These are phyloP conservation scores for Ballota nigra DNA, from an alignment of 257 asterid species.

Conservation along the genomic window DNA sequence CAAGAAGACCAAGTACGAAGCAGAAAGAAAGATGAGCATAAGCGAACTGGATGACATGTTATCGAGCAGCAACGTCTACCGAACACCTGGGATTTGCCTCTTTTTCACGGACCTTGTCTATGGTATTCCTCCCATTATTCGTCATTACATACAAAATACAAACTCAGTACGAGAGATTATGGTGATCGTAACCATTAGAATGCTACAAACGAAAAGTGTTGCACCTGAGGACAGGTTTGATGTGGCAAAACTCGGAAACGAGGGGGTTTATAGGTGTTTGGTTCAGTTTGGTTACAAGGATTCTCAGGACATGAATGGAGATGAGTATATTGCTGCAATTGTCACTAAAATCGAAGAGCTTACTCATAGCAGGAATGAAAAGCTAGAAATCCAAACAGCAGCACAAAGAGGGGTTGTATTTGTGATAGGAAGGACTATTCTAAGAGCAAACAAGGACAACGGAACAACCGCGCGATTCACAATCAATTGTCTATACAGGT, in stretches of 20 bases:
- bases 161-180: conserved; percentile 42
- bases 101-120: conserved; percentile 54
- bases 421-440: conserved; percentile 46
- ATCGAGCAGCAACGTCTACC: conserved; percentile 25
- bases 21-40: conserved; percentile 46
- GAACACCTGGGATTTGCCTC: conserved; percentile 58
- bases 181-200: conserved; percentile 50
- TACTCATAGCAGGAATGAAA: conserved; percentile 26
- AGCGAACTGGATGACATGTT: conserved; percentile 42
- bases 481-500: conserved; percentile 47
- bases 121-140: conserved; percentile 72
- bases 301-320: conserved; percentile 39
- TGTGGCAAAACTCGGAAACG: conserved; percentile 41
- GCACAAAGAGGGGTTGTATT: conserved; percentile 33
- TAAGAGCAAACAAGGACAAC: conserved; percentile 32
- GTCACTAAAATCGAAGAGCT: conserved; percentile 28
- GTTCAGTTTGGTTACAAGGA: conserved; percentile 59
- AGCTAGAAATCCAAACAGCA: conserved; percentile 31
- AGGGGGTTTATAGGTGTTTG: conserved; percentile 52
- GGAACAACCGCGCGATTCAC: conserved; percentile 37
- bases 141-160: conserved; percentile 50
- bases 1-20: conserved; percentile 48
- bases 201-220: conserved; percentile 43
- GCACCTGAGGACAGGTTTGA: conserved; percentile 37
- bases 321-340: conserved; percentile 32